Evolutionary conservation across 2,329 filamentous ascomycete species (phyloP), one percentile per base, ranked within the genome.

Genomic region (Cercospora nicotianae): DNA sequence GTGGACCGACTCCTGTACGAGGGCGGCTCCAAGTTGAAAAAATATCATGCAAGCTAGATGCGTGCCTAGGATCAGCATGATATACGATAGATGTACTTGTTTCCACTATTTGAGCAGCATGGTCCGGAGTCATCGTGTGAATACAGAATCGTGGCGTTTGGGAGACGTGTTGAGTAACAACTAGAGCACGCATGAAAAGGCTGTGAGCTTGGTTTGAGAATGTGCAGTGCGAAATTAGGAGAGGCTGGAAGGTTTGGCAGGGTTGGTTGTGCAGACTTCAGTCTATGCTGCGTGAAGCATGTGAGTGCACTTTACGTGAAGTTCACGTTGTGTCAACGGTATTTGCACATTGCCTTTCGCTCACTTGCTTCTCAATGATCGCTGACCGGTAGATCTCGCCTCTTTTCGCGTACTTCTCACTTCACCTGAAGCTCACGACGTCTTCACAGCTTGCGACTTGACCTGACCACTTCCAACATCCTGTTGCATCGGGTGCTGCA

Each of bases 1-100:
- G 84, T 99, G 33, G 95, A 99, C 79, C 88, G 96, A 66, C 92
- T 91, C 60, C 81, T 98, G 69, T 99, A 97, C 75, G 95, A 99
- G 81, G 95, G 95, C 51, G 87, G 87, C 2, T 88, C 90, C 67
- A 87, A 91, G 77, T 84, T 98, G 71, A 96, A 91, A 87, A 99
- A 99, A 86, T 80, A 97, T 79, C 92, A 90, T 77, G 83, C 85
- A 58, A 84, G 81, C 72, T 90, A 75, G 70, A 70, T 57, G 63
- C 66, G 36, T 67, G 26, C 18, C 20, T 30, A 64, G 45, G 33
- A 5, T 45, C 12, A 65, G 42, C 23, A 36, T 55, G 57, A 65
- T 36, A 65, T 60, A 39, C 31, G 57, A 61, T 60, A 61, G 42
- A 61, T 65, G 55, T 65, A 42, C 28, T 59, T 48, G 26, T 64